Conservation (phyloP, 345 rosid genomes). For the Microcos paniculata region DNA sequence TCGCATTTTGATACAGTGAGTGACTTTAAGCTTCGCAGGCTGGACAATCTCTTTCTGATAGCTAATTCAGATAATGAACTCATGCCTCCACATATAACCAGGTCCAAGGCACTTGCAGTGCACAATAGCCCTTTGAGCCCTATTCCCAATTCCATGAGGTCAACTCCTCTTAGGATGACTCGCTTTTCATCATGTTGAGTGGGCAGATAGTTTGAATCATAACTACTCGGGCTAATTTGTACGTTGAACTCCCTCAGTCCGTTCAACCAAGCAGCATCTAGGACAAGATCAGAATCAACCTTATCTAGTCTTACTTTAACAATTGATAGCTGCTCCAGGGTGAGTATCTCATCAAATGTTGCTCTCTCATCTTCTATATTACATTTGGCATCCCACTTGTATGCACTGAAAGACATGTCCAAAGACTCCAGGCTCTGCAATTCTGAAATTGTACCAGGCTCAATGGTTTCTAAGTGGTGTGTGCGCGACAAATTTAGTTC, state of each 20-base stretch:
- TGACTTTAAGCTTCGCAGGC: conserved; percentile 23
- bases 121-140: conserved; percentile 25
- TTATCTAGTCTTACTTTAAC: conserved; percentile 29
- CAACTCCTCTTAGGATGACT: conserved; percentile 35
- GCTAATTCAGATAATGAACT: conserved; percentile 25
- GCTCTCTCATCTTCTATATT: conserved; percentile 21
- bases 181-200: conserved; percentile 34
- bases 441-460: conserved; percentile 26
- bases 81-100: conserved; percentile 30
- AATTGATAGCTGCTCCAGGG: conserved; percentile 25
- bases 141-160: conserved; percentile 21
- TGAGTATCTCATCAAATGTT: conserved; percentile 28
- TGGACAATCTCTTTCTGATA: conserved; percentile 10
- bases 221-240: conserved; percentile 20
- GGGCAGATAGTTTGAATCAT: conserved; percentile 21
- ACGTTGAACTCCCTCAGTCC: conserved; percentile 30
- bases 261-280: conserved; percentile 19
- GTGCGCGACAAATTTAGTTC: conserved; percentile 29
- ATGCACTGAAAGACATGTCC: conserved; percentile 37
- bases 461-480: conserved; percentile 24
- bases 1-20: conserved; percentile 26
- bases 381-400: conserved; percentile 24
- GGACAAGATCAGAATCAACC: conserved; percentile 11
- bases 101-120: conserved; percentile 29
- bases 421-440: conserved; percentile 31